Percentiles rank a stretch among this genome's conserved stretches.
Conservation (phyloP, 2,329 filamentous ascomycete genomes). For the Fusarium domesticum region DNA sequence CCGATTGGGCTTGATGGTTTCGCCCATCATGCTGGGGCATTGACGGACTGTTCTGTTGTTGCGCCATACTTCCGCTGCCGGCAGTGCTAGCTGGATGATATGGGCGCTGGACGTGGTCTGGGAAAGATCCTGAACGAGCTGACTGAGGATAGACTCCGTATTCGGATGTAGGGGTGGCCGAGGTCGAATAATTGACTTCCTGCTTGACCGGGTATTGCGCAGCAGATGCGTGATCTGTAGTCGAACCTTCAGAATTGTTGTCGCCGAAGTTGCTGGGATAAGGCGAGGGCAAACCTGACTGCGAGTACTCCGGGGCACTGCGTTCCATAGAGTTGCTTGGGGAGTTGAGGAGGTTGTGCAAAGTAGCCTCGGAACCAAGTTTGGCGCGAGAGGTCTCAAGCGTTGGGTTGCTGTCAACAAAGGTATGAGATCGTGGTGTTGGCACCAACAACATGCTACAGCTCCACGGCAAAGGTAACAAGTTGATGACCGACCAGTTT, state of each 20-base stretch:
- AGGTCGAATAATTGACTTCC: slow-evolving; percentile 75
- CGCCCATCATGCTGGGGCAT: slow-evolving; percentile 78
- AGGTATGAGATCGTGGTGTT: slow-evolving; percentile 34
- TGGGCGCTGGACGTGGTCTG: slow-evolving; percentile 81
- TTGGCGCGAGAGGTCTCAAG: slow-evolving; percentile 20
- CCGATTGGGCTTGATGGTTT: slow-evolving; percentile 72
- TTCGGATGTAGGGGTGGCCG: slow-evolving; percentile 83
- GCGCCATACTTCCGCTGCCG: slow-evolving; percentile 86
- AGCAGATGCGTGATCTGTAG: slow-evolving; percentile 91
- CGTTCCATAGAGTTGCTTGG: slow-evolving; percentile 51
- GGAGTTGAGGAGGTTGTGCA: slow-evolving; percentile 26
- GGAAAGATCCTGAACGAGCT: slow-evolving; percentile 79
- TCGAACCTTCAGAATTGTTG: slow-evolving; percentile 78
- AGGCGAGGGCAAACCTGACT: slow-evolving; percentile 81
- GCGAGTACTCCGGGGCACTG: slow-evolving; percentile 71
- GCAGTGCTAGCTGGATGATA: slow-evolving; percentile 77
- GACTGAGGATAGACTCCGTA: slow-evolving; percentile 75
- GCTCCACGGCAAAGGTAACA: slow-evolving; percentile 31
- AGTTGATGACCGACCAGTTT: slow-evolving; percentile 31
- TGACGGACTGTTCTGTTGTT: slow-evolving; percentile 96
- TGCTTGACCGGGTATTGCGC: slow-evolving; percentile 81
- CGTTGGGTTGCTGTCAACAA: slow-evolving; percentile 28
- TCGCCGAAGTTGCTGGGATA: slow-evolving; percentile 64
- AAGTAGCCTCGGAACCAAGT: slow-evolving; percentile 28
- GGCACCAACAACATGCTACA: slow-evolving; percentile 36